Evolutionary conservation across 345 rosid genomes (phyloP).

Genomic region (Heritiera fomes): DNA sequence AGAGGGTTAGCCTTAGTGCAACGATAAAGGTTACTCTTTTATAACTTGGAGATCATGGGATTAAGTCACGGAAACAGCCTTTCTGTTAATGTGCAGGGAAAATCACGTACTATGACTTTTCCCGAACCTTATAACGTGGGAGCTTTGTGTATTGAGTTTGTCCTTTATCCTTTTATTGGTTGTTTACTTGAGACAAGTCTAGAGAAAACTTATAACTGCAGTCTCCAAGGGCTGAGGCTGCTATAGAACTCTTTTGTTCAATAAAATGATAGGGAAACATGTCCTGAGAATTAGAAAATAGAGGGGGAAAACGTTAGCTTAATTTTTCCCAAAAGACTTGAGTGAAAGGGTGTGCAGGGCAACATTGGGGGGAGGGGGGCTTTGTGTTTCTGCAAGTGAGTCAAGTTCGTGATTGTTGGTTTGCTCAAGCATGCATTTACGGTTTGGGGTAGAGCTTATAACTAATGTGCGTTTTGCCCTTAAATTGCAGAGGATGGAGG

Average conservation of each 20-base stretch:
- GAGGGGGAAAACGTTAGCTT: not conserved
- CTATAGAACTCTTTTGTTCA: not conserved
- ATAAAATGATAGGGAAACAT: not conserved
- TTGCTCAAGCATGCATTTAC: not conserved
- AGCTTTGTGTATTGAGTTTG: too few relatives aligned
- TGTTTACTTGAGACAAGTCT: not conserved
- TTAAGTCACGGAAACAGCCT: too few relatives aligned
- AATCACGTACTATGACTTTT: too few relatives aligned
- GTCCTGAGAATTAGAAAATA: not conserved
- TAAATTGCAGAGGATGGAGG: conserved; percentile 60
- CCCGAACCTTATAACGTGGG: too few relatives aligned
- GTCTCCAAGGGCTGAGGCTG: not conserved
- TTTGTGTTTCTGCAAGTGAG: not conserved
- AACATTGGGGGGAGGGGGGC: not conserved
- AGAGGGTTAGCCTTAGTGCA: too few relatives aligned
- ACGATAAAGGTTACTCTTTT: too few relatives aligned
- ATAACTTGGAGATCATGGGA: too few relatives aligned
- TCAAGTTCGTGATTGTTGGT: not conserved
- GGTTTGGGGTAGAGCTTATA: not conserved
- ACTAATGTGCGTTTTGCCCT: conserved; percentile 8
- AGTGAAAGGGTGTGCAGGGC: not conserved
- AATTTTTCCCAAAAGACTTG: not conserved
- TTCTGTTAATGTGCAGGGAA: too few relatives aligned
- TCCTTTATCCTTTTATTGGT: not conserved
- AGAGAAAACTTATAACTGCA: not conserved